Base-by-base conservation (phyloP, 225 moss, liverwort and hornwort genomes). In the Thuidium tamariscinum region DNA sequence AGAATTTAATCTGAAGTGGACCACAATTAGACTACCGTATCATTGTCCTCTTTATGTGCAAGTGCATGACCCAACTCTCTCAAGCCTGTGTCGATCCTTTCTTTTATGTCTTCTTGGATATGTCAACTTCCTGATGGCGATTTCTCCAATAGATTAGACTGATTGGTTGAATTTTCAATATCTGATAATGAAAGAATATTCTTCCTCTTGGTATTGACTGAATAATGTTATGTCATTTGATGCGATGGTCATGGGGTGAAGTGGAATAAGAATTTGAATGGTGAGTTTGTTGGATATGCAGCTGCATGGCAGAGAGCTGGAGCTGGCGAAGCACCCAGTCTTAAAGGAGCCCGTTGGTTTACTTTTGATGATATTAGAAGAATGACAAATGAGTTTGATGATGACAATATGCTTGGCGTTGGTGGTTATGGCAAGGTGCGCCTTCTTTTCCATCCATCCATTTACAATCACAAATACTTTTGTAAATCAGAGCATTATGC, bases 351-450 rank as follows among this genome's bases (percentile, higher is more conserved):
- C 27, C 92, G 92, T 36, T 95, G 92, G 92, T 95, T 96, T 86
- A 85, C 93, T 49, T 89, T 94, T 67, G 90, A 88, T 23, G 96
- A 96, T 52, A 87, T 96, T 37, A 92, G 85, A 81, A 95, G 88
- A 78, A 94, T 93, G 37, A 96, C 96, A 32, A 76, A 89, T 18
- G 87, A 95, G 77, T 96, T 94, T 68, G 75, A 83, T 30, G 90
- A 87, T 55, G 87, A 76, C 52, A 94, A 92, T 48, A 90, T 86
- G 77, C 68, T 96, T 65, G 96, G 96, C 70, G 59, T 57, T 32
- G 96, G 96, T 77, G 95, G 95, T 29, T 95, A 95, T 51, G 95
- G 95, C 85, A 96, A 90, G 91, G 95, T 95, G 72, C 41, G 59
- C 30, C 51, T 37, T 54, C 7, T 64, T 49, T 64, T 36, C 4